phyloP scores from a whole-genome alignment of 441 rosid genomes.

The Mallotus repandus region DNA sequence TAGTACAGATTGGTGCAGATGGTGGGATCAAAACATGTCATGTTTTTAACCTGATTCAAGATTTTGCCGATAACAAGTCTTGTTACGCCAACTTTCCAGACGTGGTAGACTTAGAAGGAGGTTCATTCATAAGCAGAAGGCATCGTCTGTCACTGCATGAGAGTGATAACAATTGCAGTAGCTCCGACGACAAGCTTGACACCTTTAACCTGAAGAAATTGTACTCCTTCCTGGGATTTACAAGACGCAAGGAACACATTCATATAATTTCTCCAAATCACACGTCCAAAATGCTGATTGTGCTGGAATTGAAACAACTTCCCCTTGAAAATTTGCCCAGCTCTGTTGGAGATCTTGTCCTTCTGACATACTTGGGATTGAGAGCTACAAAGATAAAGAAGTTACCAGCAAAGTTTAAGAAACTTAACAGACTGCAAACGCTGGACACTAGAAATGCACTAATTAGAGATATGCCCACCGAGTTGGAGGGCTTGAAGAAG shows the following conservation, averaged over 20 bases:
- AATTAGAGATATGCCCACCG: not conserved
- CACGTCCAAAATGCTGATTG: not conserved
- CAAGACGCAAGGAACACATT: not conserved
- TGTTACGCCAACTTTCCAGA: not conserved
- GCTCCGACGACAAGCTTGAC: not conserved
- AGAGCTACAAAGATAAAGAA: not conserved
- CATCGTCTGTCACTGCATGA: not conserved
- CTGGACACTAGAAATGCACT: not conserved
- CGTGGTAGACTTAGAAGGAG: not conserved
- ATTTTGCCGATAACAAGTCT: not conserved
- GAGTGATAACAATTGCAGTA: not conserved
- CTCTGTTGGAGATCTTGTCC: not conserved
- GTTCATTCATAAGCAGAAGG: not conserved
- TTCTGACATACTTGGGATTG: not conserved
- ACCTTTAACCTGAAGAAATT: no score
- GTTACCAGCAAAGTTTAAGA: not conserved
- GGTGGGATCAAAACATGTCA: not conserved
- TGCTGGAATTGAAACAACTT: not conserved
- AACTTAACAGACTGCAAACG: not conserved
- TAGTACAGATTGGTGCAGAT: conserved; percentile 1
- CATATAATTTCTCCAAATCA: not conserved
- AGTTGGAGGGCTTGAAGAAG: not conserved
- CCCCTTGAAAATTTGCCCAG: conserved; percentile 7
- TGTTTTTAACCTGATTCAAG: not conserved
- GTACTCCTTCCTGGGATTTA: not conserved